phyloP scores from a whole-genome alignment of 169 alveolate genomes.

The Hammondia hammondi region DNA sequence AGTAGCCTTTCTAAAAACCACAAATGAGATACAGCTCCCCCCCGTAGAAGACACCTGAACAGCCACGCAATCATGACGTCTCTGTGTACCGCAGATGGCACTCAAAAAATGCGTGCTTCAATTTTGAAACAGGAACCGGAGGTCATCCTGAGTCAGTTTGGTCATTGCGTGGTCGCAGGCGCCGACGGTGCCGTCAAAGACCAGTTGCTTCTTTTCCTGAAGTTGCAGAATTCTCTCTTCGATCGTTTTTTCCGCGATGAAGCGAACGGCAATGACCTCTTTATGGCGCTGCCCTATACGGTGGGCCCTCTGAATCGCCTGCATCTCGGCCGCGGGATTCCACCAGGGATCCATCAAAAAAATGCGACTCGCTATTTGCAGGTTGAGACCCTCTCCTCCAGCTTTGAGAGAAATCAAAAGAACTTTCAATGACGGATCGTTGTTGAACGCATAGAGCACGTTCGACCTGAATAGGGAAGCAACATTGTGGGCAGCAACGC shows the following conservation, averaged over 20 bases:
- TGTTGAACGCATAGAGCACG: constrained; percentile 86
- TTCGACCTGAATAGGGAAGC: constrained; percentile 73
- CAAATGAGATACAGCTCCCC: no score
- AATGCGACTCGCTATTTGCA: constrained; percentile 96
- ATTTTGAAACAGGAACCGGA: constrained; percentile 84
- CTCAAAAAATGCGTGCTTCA: background rate
- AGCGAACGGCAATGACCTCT: constrained; percentile 92
- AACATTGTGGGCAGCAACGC: background rate
- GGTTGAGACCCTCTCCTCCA: constrained; percentile 98
- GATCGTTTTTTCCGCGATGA: constrained; percentile 94
- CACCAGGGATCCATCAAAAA: constrained; percentile 98
- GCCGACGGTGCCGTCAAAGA: constrained; percentile 90
- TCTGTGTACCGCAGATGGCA: no score
- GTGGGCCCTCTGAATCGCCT: constrained; percentile 97
- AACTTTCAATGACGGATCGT: constrained; percentile 83
- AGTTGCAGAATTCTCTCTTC: constrained; percentile 96
- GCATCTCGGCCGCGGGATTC: constrained; percentile 99
- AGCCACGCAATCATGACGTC: no score
- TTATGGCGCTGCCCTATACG: constrained; percentile 94
- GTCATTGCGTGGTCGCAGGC: constrained; percentile 83
- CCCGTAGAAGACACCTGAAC: no score
- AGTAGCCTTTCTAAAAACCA: no score
- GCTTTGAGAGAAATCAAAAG: constrained; percentile 93
- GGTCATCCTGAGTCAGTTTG: constrained; percentile 88
- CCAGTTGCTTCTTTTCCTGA: constrained; percentile 92